These are phyloP conservation scores for Verbascum thapsus DNA, from an alignment of 257 asterid species.

Conservation along the genomic window DNA sequence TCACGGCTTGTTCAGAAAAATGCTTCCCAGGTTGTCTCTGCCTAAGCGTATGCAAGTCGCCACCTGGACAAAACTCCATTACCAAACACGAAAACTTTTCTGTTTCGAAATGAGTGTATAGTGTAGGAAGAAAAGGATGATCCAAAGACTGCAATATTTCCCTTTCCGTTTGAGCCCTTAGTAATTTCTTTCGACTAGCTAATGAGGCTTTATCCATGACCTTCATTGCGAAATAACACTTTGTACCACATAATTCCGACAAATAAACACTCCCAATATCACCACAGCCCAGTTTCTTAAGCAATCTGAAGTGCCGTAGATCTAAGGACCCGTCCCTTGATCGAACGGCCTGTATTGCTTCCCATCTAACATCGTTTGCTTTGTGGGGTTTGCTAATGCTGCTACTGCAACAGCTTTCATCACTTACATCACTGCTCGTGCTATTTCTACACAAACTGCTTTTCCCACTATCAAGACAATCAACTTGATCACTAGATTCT, in stretches of 20 bases:
- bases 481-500: constrained; percentile 52
- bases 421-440: constrained; percentile 69
- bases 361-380: constrained; percentile 67
- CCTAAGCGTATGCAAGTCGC: constrained; percentile 67
- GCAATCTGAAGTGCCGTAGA: constrained; percentile 62
- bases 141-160: constrained; percentile 67
- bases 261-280: constrained; percentile 75
- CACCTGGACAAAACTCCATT: constrained; percentile 84
- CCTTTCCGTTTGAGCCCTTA: constrained; percentile 71
- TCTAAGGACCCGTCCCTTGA: constrained; percentile 55
- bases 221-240: constrained; percentile 70
- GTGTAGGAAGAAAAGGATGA: constrained; percentile 68
- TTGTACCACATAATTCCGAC: constrained; percentile 69
- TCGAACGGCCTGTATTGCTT: constrained; percentile 65
- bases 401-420: constrained; percentile 64
- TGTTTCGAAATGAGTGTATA: constrained; percentile 66
- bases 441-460: constrained; percentile 81
- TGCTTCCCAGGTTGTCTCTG: constrained; percentile 74
- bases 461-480: constrained; percentile 68
- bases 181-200: constrained; percentile 64
- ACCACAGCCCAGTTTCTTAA: constrained; percentile 72
- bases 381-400: constrained; percentile 64
- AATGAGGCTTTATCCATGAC: constrained; percentile 72
- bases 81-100: constrained; percentile 72
- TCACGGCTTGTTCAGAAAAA: constrained; percentile 73